These are phyloP conservation scores for Epicoccum nigrum DNA, from an alignment of 2,329 filamentous ascomycete species.

Conservation along the genomic window DNA sequence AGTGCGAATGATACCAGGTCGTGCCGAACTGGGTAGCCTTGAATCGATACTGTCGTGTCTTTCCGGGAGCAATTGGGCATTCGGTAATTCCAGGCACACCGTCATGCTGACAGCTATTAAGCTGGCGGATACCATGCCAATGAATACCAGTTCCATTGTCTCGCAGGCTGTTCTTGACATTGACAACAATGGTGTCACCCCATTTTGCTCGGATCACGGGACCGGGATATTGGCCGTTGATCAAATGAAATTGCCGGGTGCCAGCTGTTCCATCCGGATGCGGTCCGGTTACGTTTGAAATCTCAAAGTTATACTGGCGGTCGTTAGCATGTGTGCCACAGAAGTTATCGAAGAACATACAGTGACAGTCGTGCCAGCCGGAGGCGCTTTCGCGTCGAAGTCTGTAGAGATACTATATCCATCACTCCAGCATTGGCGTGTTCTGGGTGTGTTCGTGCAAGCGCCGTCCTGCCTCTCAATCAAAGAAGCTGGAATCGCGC, in stretches of 20 bases:
- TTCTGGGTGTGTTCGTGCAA: slow-evolving; percentile 50
- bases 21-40: slow-evolving; percentile 58
- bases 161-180: slow-evolving; percentile 46
- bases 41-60: slow-evolving; percentile 63
- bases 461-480: slow-evolving; percentile 41
- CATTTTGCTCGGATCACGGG: slow-evolving; percentile 53
- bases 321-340: slow-evolving; percentile 1
- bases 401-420: slow-evolving; percentile 55
- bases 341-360: slow-evolving; percentile 18
- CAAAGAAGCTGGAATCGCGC: slow-evolving; percentile 31
- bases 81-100: slow-evolving; percentile 62
- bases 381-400: slow-evolving; percentile 53
- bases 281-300: slow-evolving; percentile 49
- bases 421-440: slow-evolving; percentile 51
- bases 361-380: slow-evolving; percentile 45
- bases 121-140: slow-evolving; percentile 57
- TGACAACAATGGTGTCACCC: slow-evolving; percentile 50
- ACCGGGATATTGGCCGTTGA: slow-evolving; percentile 66
- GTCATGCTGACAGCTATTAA: slow-evolving; percentile 55
- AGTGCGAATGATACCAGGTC: slow-evolving; percentile 54
- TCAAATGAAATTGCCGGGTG: slow-evolving; percentile 50
- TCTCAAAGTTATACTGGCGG: slow-evolving; percentile 47
- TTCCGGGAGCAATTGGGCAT: slow-evolving; percentile 69
- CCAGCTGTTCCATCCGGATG: slow-evolving; percentile 49
- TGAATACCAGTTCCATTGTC: slow-evolving; percentile 59